Evolutionary conservation across 2,329 filamentous ascomycete genomes (phyloP).

Genomic region (Trichoderma sp.): DNA sequence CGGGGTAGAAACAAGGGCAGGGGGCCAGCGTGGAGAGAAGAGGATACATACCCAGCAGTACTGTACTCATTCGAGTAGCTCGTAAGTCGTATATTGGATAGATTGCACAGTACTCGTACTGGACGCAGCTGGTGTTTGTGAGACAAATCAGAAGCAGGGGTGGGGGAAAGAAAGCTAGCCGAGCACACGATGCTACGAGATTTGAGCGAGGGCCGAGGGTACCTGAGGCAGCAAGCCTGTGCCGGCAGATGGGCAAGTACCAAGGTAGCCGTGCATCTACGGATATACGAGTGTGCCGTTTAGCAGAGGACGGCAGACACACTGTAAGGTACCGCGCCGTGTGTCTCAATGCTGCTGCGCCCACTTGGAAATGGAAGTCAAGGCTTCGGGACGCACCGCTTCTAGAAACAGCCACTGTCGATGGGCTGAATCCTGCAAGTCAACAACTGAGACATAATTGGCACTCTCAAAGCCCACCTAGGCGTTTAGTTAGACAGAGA

Average conservation of each 20-base stretch:
- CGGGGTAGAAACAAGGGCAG: neutral
- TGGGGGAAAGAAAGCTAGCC: constrained; percentile 6
- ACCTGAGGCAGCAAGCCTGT: neutral
- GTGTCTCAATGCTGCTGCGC: constrained; percentile 1
- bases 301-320: neutral
- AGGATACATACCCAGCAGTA: neutral
- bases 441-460: neutral
- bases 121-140: neutral
- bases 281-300: neutral
- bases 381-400: constrained; percentile 16
- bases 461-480: neutral
- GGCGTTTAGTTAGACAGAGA: neutral
- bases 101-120: neutral
- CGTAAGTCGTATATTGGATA: neutral
- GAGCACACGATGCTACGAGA: neutral
- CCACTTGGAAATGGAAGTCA: constrained; percentile 4
- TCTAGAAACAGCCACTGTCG: constrained; percentile 13
- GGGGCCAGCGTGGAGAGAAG: neutral
- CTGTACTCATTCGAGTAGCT: neutral
- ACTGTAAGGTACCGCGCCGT: neutral
- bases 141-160: neutral
- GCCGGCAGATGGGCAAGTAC: neutral
- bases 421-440: constrained; percentile 3
- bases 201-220: neutral
- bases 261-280: neutral